These are phyloP conservation scores for Closterium sp. DNA, from an alignment of 139 green algal species.

Conservation along the genomic window DNA sequence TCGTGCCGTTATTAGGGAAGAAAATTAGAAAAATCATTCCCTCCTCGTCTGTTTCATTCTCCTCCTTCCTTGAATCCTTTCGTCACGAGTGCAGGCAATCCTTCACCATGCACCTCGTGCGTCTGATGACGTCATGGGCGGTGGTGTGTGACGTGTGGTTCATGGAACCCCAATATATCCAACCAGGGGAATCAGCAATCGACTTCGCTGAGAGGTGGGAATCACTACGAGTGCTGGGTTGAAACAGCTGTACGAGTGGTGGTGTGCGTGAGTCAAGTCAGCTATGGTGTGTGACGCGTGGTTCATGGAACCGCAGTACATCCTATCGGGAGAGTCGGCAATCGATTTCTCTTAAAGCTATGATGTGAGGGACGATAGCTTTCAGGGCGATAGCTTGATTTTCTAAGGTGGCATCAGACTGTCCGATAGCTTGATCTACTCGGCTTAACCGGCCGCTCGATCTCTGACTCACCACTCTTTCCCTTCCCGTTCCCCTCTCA, in stretches of 20 bases:
- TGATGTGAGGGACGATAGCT: neutral
- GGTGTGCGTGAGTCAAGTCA: conserved; percentile 82
- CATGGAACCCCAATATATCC: conserved; percentile 41
- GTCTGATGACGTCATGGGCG: conserved; percentile 93
- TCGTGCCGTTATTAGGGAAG: no score
- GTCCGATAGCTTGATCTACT: no score
- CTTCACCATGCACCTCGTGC: conserved; percentile 87
- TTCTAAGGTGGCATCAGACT: no score
- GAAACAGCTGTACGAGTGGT: neutral
- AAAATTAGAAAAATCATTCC: no score
- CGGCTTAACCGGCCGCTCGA: no score
- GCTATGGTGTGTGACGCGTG: conserved; percentile 88
- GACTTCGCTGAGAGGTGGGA: conserved; percentile 80
- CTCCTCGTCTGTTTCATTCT: neutral
- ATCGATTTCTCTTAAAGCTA: conserved; percentile 85
- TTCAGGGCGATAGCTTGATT: no score
- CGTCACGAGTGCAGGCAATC: conserved; percentile 62
- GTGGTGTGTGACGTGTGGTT: conserved; percentile 79
- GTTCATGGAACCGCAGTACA: conserved; percentile 46
- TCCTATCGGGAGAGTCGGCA: conserved; percentile 63
- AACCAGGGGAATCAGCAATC: conserved; percentile 66
- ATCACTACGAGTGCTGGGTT: neutral
- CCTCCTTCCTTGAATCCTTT: neutral
- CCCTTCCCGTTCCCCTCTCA: no score
- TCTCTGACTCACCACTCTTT: no score